Conservation (phyloP, 78 protist genomes). For the Emiliania huxleyi region DNA sequence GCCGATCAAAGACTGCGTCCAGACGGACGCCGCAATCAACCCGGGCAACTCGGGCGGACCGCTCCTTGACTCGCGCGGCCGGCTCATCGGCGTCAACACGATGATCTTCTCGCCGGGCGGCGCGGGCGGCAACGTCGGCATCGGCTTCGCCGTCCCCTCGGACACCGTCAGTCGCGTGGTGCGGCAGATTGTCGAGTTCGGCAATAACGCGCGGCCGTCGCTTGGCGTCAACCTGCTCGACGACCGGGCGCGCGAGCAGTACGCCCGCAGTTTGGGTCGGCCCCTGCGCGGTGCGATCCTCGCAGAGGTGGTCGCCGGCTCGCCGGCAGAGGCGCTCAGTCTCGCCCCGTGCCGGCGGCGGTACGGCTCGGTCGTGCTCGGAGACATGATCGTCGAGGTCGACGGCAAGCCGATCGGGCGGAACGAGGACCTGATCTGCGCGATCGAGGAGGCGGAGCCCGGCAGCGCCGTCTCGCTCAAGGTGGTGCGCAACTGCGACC, state of each 20-base stretch:
- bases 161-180: conserved; percentile 28
- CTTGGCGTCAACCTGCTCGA: not conserved
- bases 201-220: not conserved
- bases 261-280: not conserved
- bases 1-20: conserved; percentile 14
- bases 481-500: not conserved
- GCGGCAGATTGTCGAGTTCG: not conserved
- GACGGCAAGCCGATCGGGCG: not conserved
- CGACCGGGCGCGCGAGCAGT: not conserved
- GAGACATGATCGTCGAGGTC: not conserved
- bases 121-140: not conserved
- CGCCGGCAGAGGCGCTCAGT: not conserved
- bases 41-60: conserved; percentile 47
- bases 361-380: not conserved
- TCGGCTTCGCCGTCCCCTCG: conserved; percentile 32
- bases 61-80: conserved; percentile 32
- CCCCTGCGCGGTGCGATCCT: not conserved
- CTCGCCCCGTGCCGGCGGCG: not conserved
- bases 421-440: not conserved
- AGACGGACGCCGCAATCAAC: conserved; percentile 44
- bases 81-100: conserved; percentile 42
- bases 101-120: conserved; percentile 24
- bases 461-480: not conserved
- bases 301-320: not conserved
- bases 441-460: not conserved